These are phyloP conservation scores for Lunasporangiospora selenospora DNA, from an alignment of 192 early-diverging fungal species.

Conservation along the genomic window DNA sequence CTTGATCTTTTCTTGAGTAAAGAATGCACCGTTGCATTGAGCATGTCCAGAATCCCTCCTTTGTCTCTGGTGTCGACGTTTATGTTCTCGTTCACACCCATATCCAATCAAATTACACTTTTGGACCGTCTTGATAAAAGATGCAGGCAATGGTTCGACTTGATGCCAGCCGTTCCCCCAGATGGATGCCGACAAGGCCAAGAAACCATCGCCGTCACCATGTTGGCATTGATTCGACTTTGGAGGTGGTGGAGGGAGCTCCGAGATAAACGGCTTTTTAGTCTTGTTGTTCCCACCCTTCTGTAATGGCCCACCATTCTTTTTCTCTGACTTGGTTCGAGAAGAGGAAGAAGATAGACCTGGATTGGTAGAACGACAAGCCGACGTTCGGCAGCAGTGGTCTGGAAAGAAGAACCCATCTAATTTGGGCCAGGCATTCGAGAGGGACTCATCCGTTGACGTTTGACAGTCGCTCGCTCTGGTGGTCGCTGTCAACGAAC, in stretches of 20 bases:
- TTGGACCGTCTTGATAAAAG: conserved; percentile 33
- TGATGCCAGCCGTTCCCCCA: conserved; percentile 47
- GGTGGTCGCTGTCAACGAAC: too few relatives aligned
- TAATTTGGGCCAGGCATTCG: conserved; percentile 40
- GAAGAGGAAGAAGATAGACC: not conserved
- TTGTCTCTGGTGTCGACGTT: not conserved
- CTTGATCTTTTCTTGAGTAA: too few relatives aligned
- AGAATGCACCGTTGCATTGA: not conserved
- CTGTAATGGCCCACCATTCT: not conserved
- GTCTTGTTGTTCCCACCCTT: not conserved
- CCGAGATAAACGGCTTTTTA: conserved; percentile 13
- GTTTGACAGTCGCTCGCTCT: too few relatives aligned
- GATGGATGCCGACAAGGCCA: conserved; percentile 25
- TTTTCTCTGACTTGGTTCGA: not conserved
- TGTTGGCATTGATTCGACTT: too few relatives aligned
- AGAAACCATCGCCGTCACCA: conserved; percentile 1
- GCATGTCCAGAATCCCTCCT: not conserved
- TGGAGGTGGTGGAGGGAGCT: conserved; percentile 24
- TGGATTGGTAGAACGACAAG: too few relatives aligned
- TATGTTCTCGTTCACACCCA: conserved; percentile 24
- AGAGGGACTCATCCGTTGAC: not conserved
- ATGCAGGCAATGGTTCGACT: conserved; percentile 37
- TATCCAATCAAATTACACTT: conserved; percentile 17
- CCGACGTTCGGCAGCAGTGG: conserved; percentile 39
- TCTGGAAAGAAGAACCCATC: conserved; percentile 41